Conservation (phyloP, 2,329 filamentous ascomycete genomes). For the Aspergillus eucalypticola region DNA sequence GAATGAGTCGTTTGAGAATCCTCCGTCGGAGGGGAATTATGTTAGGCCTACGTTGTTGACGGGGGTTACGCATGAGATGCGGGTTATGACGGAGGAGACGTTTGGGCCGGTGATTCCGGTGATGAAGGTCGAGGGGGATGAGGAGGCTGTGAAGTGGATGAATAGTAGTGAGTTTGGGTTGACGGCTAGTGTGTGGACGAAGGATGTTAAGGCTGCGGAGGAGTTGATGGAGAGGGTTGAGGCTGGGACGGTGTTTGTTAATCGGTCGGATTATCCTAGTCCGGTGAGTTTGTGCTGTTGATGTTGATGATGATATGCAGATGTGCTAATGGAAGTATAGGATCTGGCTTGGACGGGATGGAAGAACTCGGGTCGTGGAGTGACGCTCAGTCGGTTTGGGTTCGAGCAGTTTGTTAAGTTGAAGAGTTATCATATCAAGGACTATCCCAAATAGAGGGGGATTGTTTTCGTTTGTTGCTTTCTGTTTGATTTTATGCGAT, state of each 20-base stretch:
- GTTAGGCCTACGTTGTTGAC: slow-evolving; percentile 78
- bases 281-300: slow-evolving; percentile 62
- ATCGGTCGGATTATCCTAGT: slow-evolving; percentile 84
- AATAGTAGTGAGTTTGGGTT: slow-evolving; percentile 90
- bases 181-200: slow-evolving; percentile 92
- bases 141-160: slow-evolving; percentile 78
- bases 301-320: background rate
- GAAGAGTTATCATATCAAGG: slow-evolving; percentile 84
- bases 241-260: slow-evolving; percentile 90
- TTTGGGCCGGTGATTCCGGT: slow-evolving; percentile 89
- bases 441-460: slow-evolving; percentile 2
- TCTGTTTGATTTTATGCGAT: too few relatives aligned
- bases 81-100: slow-evolving; percentile 86
- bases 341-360: slow-evolving; percentile 89
- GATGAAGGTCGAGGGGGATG: slow-evolving; percentile 79
- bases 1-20: slow-evolving; percentile 70
- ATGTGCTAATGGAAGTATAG: slow-evolving; percentile 44
- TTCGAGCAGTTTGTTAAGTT: slow-evolving; percentile 92
- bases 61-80: slow-evolving; percentile 76
- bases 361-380: slow-evolving; percentile 90
- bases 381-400: slow-evolving; percentile 79
- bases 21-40: slow-evolving; percentile 75
- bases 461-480: background rate
- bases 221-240: slow-evolving; percentile 76
- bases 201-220: slow-evolving; percentile 72